Percentiles rank a stretch among this genome's conserved stretches.
These are phyloP conservation scores for Pseudocercospora cruenta DNA, from an alignment of 2,329 filamentous ascomycete species.

Conservation along the genomic window DNA sequence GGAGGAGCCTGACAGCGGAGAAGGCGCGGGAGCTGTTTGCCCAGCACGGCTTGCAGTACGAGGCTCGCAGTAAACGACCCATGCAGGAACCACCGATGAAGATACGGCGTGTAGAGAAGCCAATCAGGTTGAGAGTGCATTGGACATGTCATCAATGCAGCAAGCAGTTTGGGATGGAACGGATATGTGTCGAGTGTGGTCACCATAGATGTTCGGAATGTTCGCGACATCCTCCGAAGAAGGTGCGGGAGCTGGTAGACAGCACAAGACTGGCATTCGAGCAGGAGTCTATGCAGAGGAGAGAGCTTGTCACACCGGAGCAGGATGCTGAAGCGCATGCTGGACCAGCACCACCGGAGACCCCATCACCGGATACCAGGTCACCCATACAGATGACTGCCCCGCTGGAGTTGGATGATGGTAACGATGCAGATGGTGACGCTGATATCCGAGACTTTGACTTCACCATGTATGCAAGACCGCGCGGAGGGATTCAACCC, in stretches of 20 bases:
- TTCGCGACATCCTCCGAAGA: constrained; percentile 71
- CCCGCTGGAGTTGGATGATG: constrained; percentile 17
- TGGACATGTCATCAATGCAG: constrained; percentile 81
- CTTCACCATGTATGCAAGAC: constrained; percentile 29
- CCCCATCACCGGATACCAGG: constrained; percentile 16
- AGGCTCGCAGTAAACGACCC: constrained; percentile 19
- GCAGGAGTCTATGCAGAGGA: constrained; percentile 38
- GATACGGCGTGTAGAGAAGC: constrained; percentile 53
- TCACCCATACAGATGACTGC: background rate
- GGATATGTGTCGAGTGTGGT: constrained; percentile 74
- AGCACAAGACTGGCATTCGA: constrained; percentile 46
- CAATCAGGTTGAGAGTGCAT: constrained; percentile 76
- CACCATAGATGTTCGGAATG: constrained; percentile 83
- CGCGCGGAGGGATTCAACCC: constrained; percentile 44
- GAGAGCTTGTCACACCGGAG: constrained; percentile 18
- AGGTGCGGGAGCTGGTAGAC: constrained; percentile 59
- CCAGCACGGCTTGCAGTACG: constrained; percentile 46
- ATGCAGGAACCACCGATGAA: constrained; percentile 31
- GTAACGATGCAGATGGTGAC: constrained; percentile 16
- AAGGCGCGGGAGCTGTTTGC: constrained; percentile 46
- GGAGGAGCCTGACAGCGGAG: constrained; percentile 23
- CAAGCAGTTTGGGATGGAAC: constrained; percentile 71
- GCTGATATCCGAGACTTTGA: constrained; percentile 14
- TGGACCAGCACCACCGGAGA: constrained; percentile 7
- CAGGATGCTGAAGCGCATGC: background rate